Conservation (phyloP, 208 protist genomes). For the Leishmania tropica region DNA sequence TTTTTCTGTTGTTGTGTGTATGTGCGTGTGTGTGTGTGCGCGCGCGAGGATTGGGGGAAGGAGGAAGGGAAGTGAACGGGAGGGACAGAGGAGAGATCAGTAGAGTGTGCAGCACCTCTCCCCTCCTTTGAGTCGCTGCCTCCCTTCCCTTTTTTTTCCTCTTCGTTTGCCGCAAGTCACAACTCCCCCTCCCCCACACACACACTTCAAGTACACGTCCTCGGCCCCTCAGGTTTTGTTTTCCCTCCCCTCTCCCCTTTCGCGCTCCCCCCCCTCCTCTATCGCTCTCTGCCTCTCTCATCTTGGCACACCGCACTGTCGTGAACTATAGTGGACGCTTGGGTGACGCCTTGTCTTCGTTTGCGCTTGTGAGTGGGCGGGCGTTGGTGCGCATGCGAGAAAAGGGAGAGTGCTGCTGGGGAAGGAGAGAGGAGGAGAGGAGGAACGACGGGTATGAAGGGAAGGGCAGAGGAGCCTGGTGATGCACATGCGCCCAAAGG, state of each 20-base stretch:
- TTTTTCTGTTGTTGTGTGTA: neutral
- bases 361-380: neutral
- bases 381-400: neutral
- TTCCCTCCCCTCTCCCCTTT: neutral
- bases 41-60: neutral
- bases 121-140: neutral
- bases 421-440: too few relatives aligned
- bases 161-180: neutral
- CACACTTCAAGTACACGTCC: too few relatives aligned
- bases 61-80: neutral
- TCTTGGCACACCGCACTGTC: neutral
- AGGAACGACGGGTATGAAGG: neutral
- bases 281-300: neutral
- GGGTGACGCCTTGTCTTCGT: neutral
- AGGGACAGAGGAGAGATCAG: neutral
- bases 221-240: too few relatives aligned
- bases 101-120: neutral
- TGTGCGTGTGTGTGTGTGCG: neutral
- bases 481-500: neutral
- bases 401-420: neutral
- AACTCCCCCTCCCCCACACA: neutral
- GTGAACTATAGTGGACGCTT: neutral
- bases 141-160: neutral
- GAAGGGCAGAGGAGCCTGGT: neutral
- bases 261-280: neutral